A percentile compares a stretch with the other conserved stretches of the same genome.
phyloP scores from a whole-genome alignment of 495 filamentous ascomycete genomes.

The Daldinia decipiens region DNA sequence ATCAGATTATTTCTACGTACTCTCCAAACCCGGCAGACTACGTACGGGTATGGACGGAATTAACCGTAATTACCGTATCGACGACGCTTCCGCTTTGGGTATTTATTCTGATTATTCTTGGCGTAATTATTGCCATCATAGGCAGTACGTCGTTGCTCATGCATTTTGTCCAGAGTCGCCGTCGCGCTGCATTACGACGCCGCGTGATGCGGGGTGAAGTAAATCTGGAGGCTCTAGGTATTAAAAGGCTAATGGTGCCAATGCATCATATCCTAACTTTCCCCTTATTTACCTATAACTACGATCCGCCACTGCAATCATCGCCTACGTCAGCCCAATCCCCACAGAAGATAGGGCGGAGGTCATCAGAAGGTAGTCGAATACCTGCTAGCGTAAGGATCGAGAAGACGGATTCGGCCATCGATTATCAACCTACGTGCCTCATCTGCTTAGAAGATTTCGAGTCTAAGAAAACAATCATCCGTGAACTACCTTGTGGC shows the following conservation, averaged over 20 bases:
- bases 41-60: constrained; percentile 61
- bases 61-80: constrained; percentile 50
- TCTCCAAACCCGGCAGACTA: constrained; percentile 70
- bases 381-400: constrained; percentile 22
- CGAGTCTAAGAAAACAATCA: constrained; percentile 68
- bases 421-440: constrained; percentile 76
- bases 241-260: constrained; percentile 79
- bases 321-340: constrained; percentile 32
- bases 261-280: constrained; percentile 71
- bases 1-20: constrained; percentile 68
- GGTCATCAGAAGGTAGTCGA: constrained; percentile 39
- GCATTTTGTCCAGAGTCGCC: constrained; percentile 75
- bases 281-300: constrained; percentile 77
- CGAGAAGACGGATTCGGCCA: constrained; percentile 45
- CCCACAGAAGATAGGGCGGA: constrained; percentile 22
- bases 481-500: constrained; percentile 85
- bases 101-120: constrained; percentile 83
- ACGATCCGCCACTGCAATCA: constrained; percentile 49
- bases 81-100: constrained; percentile 76
- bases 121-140: constrained; percentile 72
- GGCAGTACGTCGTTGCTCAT: constrained; percentile 72
- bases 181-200: constrained; percentile 70
- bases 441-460: constrained; percentile 89
- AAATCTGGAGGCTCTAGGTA: constrained; percentile 80
- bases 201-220: constrained; percentile 79